phyloP scores from a whole-genome alignment of 805 yeast species.

The Phaffomyces opuntiae region DNA sequence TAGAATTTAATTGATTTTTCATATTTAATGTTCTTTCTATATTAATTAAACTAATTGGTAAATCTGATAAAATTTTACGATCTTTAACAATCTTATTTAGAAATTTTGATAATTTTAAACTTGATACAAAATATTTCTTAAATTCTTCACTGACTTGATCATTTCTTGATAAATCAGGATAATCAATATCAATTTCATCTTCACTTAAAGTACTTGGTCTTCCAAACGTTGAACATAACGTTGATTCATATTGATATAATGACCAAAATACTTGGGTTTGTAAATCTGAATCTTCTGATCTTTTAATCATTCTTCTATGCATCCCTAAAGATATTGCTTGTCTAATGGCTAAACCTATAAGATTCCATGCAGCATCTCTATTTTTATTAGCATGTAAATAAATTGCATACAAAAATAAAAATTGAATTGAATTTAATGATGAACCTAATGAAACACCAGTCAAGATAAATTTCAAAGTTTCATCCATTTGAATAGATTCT shows the following conservation, averaged over 20 bases:
- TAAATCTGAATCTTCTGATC: constrained; percentile 17
- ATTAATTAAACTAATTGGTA: constrained; percentile 32
- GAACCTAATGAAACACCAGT: constrained; percentile 39
- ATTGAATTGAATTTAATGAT: constrained; percentile 36
- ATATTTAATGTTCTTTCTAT: constrained; percentile 34
- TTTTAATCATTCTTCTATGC: constrained; percentile 32
- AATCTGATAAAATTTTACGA: constrained; percentile 27
- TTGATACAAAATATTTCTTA: constrained; percentile 26
- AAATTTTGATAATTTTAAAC: constrained; percentile 30
- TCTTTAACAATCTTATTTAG: constrained; percentile 35
- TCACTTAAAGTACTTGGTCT: constrained; percentile 37
- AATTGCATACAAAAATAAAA: constrained; percentile 34
- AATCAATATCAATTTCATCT: constrained; percentile 37
- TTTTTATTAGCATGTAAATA: constrained; percentile 38
- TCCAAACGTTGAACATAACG: constrained; percentile 38
- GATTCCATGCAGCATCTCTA: constrained; percentile 42
- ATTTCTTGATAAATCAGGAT: constrained; percentile 24
- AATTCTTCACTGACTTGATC: constrained; percentile 19
- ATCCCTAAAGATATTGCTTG: constrained; percentile 44
- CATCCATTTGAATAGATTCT: constrained; percentile 28
- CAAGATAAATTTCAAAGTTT: constrained; percentile 34
- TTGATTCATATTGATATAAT: constrained; percentile 33
- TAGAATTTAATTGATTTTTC: constrained; percentile 28
- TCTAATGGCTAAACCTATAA: constrained; percentile 39
- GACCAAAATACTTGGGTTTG: constrained; percentile 35